Base-by-base conservation (phyloP, 2,329 filamentous ascomycete genomes). In the Davidsoniella australis region DNA sequence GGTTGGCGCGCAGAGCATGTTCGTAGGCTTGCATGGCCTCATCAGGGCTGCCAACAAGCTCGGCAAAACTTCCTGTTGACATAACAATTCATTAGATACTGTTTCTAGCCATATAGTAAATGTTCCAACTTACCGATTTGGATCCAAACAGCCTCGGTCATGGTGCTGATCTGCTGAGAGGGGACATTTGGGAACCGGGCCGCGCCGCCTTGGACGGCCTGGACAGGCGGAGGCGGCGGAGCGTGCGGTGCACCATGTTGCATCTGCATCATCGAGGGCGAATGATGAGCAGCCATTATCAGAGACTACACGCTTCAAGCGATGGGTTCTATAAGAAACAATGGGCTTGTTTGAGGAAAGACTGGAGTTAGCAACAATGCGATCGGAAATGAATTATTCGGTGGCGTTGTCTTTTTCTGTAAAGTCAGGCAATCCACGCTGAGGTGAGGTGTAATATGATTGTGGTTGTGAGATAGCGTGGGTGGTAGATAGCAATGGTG, bases 11-110 rank as follows among this genome's bases (percentile, higher is more conserved):
- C 54, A 96, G 73, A 40, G 88, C 91, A 62, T 85, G 82, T 64
- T 96, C 87, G 64, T 95, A 98, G 41, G 88, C 85, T 56, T 78
- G 72, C 70, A 91, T 85, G 46, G 89, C 89, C 60, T 89, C 85
- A 54, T 96, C 89, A 41, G 85, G 72, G 59, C 91, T 85, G 56
- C 85, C 85, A 68, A 95, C 77, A 58, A 91, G 68, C 68, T 98
- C 89, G 18, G 85, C 84, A 54, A 94, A 74, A 58, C 78, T 84
- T 37, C 89, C 88, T 94, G 54, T 48, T 47, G 9, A 17, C n/a
- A 26, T 37, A 24, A 39, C 48, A 49, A 17, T 43, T 50, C n/a
- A 12, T 14, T 29, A 24, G 18, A 41, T n/a, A 7, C 9, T 23
- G 16, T 17, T 41, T 17, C 10, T 2, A 16, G 6, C 16, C 9